Evolutionary conservation across 352 stramenopile genomes (phyloP), one percentile per base, ranked within the genome.

Genomic region (Pythium brassicae): DNA sequence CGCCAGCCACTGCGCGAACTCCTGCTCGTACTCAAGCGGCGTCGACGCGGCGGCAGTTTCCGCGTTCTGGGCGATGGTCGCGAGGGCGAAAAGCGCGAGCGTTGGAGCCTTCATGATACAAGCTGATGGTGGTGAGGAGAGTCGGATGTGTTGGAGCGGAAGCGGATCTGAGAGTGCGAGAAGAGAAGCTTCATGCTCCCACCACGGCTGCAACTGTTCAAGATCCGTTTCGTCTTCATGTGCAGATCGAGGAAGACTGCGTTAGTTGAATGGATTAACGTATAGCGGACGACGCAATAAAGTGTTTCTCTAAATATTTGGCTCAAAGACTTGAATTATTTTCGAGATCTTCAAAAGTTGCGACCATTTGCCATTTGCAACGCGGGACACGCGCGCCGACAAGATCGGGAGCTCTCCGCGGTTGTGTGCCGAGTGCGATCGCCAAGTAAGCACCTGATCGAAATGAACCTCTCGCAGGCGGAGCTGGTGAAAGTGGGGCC

Each of bases 401-500:
- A 19, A 25, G 19, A 12, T 25, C 32, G 26, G 20, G 17, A n/a
- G n/a, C n/a, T n/a, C n/a, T n/a, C n/a, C n/a, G n/a, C n/a, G n/a
- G n/a, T n/a, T n/a, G n/a, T n/a, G n/a, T 35, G 2, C n/a, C 37
- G 22, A 42, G 23, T 1, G 23, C 23, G 47, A 42, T 40, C 19
- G 3, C 17, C 2, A 22, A 17, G 9, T 19, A 46, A 42, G 27
- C 44, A 8, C n/a, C 82, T 83, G 74, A 70, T 63, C 20, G 71
- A 66, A 29, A 62, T 94, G 55, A 61, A 69, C 20, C 69, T 94
- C 55, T 79, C 73, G 39, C 76, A 86, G 25, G 78, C 78, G 0
- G 83, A 94, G 65, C 70, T 95, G 42, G 76, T 92, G 49, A 92
- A 90, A 64, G 82, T 92, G 10, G 83, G 83, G 32, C 78, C 83